Percentiles rank a stretch among this genome's conserved stretches.
Conservation (phyloP, 1,284 basidiomycete genomes). For the Porodaedalea pini region DNA sequence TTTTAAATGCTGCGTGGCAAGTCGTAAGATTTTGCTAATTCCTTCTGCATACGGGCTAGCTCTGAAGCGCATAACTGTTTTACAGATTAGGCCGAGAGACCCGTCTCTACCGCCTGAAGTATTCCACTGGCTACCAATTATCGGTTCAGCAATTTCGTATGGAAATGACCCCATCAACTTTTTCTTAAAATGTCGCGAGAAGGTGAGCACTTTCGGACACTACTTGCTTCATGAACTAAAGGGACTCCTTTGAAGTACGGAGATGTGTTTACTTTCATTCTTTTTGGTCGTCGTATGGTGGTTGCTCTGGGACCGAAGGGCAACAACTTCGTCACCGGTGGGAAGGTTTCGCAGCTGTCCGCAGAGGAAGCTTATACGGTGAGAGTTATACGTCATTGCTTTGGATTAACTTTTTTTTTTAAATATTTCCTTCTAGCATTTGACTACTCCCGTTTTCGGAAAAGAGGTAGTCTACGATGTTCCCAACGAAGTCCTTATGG, state of each 20-base stretch:
- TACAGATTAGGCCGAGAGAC: slow-evolving; percentile 52
- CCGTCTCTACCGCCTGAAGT: slow-evolving; percentile 68
- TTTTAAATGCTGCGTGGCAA: slow-evolving; percentile 45
- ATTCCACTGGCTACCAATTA: slow-evolving; percentile 74
- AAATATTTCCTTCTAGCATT: slow-evolving; percentile 47
- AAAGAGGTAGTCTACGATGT: slow-evolving; percentile 98
- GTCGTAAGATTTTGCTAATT: slow-evolving; percentile 34
- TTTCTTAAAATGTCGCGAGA: slow-evolving; percentile 72
- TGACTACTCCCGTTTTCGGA: slow-evolving; percentile 92
- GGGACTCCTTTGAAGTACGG: slow-evolving; percentile 41
- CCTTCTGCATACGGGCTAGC: not conserved
- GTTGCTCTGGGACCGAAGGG: slow-evolving; percentile 91
- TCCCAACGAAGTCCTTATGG: slow-evolving; percentile 97
- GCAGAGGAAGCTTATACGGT: slow-evolving; percentile 97
- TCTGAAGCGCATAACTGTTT: not conserved
- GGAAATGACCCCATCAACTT: slow-evolving; percentile 81
- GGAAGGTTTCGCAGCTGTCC: slow-evolving; percentile 87
- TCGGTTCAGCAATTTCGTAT: slow-evolving; percentile 75
- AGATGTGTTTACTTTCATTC: slow-evolving; percentile 89
- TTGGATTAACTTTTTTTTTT: not conserved
- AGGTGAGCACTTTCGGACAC: slow-evolving; percentile 49
- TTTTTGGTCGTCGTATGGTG: slow-evolving; percentile 88
- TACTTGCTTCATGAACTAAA: not conserved
- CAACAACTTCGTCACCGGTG: slow-evolving; percentile 93
- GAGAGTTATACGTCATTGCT: slow-evolving; percentile 25